Conservation (phyloP, 257 asterid genomes). For the Gentiana macrophylla region DNA sequence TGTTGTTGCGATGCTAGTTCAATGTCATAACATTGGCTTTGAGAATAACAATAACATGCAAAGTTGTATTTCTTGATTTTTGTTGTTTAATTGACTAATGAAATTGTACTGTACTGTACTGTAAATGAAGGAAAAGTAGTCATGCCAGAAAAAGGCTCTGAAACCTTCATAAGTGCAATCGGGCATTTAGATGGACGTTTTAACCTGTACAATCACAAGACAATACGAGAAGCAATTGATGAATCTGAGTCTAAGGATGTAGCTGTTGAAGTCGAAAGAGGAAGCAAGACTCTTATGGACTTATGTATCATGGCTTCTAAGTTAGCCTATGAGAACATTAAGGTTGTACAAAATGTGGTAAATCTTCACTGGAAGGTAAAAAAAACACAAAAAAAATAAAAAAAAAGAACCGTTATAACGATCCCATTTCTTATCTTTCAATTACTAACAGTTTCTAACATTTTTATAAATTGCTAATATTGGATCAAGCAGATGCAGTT, state of each 20-base stretch:
- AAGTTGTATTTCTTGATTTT: too few relatives aligned
- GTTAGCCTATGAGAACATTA: constrained; percentile 36
- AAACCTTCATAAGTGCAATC: neutral
- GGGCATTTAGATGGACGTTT: neutral
- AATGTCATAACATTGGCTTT: too few relatives aligned
- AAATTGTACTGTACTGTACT: too few relatives aligned
- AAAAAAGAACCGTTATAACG: too few relatives aligned
- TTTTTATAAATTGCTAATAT: neutral
- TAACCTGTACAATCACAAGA: neutral
- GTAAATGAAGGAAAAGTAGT: neutral
- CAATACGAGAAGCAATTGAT: too few relatives aligned
- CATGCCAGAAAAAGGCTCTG: constrained; percentile 2
- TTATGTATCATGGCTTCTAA: constrained; percentile 45
- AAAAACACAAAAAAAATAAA: too few relatives aligned
- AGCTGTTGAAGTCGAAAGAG: constrained; percentile 4
- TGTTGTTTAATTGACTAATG: too few relatives aligned
- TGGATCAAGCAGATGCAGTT: constrained; percentile 33
- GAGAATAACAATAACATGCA: too few relatives aligned
- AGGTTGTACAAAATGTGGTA: constrained; percentile 16
- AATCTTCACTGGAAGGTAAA: constrained; percentile 39
- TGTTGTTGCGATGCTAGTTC: too few relatives aligned
- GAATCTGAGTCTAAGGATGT: too few relatives aligned
- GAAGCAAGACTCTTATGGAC: constrained; percentile 27
- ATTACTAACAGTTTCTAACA: neutral
- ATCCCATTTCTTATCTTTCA: too few relatives aligned